Evolutionary conservation across 768 basidiomycete species (phyloP).

Genomic region (Melanogaster broomeanus): DNA sequence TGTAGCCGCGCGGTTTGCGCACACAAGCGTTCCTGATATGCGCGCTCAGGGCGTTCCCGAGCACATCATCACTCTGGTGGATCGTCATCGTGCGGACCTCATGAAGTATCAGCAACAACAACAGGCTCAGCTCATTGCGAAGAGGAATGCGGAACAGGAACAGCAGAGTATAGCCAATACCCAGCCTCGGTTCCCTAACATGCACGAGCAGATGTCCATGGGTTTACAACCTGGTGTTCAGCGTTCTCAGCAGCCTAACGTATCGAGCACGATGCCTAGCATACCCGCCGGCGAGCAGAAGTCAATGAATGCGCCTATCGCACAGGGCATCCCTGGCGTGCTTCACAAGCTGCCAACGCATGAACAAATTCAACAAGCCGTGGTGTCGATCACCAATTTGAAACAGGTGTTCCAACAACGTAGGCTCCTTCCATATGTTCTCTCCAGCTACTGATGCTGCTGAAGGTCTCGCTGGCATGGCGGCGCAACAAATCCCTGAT

Average conservation of each 20-base stretch:
- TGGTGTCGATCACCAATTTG: constrained; percentile 27
- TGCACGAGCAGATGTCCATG: constrained; percentile 20
- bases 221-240: constrained; percentile 14
- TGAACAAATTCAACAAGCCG: constrained; percentile 36
- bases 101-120: constrained; percentile 30
- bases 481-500: constrained; percentile 43
- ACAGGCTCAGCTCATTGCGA: constrained; percentile 10
- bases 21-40: constrained; percentile 50
- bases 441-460: constrained; percentile 10
- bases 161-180: constrained; percentile 20
- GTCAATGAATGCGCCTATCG: constrained; percentile 11
- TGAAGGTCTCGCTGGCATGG: constrained; percentile 39
- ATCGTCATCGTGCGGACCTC: constrained; percentile 45
- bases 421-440: constrained; percentile 19
- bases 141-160: constrained; percentile 24
- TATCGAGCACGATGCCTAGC: constrained; percentile 9
- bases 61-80: constrained; percentile 55
- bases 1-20: constrained; percentile 48
- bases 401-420: constrained; percentile 37
- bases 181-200: constrained; percentile 17
- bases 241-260: constrained; percentile 14
- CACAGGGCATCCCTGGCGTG: neutral
- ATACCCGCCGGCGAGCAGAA: constrained; percentile 19
- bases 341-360: constrained; percentile 21
- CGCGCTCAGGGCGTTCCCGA: constrained; percentile 51